Conservation (phyloP, 208 protist species). For the Acanthamoeba healyi region DNA sequence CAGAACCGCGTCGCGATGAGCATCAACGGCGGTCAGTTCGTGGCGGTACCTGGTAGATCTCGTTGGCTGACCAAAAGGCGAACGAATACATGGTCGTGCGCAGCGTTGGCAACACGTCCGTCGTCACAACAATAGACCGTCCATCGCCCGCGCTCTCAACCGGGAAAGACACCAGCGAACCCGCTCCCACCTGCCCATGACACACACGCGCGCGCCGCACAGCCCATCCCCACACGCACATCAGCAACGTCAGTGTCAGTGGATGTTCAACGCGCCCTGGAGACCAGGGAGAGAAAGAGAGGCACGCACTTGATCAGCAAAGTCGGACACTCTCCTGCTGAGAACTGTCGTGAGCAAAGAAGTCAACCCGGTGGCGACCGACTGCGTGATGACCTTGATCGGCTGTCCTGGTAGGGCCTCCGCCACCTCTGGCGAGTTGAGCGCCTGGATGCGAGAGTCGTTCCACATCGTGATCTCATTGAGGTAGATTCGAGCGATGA, state of each 20-base stretch:
- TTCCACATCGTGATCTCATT: constrained; percentile 17
- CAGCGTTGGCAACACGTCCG: background rate
- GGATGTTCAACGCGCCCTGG: no score
- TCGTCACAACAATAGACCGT: background rate
- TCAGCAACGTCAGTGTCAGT: background rate
- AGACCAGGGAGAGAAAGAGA: background rate
- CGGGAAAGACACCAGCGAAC: background rate
- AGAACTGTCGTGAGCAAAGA: background rate
- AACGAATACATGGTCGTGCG: background rate
- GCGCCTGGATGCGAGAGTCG: background rate
- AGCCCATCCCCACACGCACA: background rate
- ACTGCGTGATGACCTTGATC: background rate
- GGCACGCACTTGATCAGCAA: background rate
- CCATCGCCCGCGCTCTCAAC: background rate
- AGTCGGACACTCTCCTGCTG: background rate
- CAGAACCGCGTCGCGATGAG: no score
- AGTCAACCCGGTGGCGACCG: background rate
- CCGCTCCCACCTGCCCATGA: background rate
- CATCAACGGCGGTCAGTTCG: no score
- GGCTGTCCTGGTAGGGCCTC: background rate
- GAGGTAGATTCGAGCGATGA: background rate
- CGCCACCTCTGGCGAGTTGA: background rate
- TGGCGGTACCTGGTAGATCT: no score
- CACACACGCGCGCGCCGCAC: no score
- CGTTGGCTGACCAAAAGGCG: background rate